Percentiles rank a stretch among this genome's conserved stretches.
phyloP scores from a whole-genome alignment of 1,284 basidiomycete genomes.

The Pascua sp. region DNA sequence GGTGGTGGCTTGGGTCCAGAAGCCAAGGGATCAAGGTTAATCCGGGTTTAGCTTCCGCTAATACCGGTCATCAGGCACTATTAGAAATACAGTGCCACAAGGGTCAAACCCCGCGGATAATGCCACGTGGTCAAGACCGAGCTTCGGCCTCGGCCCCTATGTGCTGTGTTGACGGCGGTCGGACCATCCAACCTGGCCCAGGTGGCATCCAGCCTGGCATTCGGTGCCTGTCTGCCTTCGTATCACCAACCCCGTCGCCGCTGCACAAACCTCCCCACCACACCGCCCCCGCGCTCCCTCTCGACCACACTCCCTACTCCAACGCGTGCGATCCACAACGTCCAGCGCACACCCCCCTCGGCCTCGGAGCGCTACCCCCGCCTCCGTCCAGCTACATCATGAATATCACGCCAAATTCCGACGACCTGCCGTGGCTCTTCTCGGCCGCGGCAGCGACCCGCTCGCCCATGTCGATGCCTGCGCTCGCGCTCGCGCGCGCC shows the following conservation, averaged over 20 bases:
- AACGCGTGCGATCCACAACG: not conserved
- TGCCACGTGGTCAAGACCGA: not conserved
- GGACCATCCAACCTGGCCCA: too few relatives aligned
- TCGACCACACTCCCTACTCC: not conserved
- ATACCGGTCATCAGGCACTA: too few relatives aligned
- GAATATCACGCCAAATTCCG: not conserved
- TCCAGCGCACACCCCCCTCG: slow-evolving; percentile 8
- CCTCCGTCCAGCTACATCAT: not conserved
- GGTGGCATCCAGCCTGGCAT: too few relatives aligned
- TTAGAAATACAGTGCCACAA: not conserved
- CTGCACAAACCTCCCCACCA: too few relatives aligned
- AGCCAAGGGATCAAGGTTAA: too few relatives aligned
- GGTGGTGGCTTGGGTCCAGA: too few relatives aligned
- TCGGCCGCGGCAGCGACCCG: slow-evolving; percentile 23
- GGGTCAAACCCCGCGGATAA: not conserved
- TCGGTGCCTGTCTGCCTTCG: too few relatives aligned
- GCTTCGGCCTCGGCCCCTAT: too few relatives aligned
- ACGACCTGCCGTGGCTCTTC: slow-evolving; percentile 16
- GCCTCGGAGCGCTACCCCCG: slow-evolving; percentile 2
- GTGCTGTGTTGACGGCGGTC: too few relatives aligned
- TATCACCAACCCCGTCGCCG: too few relatives aligned
- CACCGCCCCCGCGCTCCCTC: too few relatives aligned
- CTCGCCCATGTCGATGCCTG: slow-evolving; percentile 13
- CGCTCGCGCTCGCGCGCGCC: slow-evolving; percentile 44
- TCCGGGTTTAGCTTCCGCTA: too few relatives aligned